These are phyloP conservation scores for Russula abietina DNA, from an alignment of 768 basidiomycete species.

Conservation along the genomic window DNA sequence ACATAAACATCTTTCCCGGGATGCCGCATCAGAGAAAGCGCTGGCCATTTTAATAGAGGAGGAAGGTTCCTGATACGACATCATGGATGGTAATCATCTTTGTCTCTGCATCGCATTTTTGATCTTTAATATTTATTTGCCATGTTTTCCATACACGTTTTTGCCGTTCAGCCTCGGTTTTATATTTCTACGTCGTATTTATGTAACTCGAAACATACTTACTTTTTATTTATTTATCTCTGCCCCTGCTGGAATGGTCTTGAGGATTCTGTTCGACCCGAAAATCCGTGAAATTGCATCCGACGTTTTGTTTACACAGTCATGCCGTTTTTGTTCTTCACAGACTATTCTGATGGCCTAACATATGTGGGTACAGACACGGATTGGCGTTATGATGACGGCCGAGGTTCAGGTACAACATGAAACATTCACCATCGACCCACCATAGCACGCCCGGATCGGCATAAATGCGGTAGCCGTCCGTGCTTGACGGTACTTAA, in stretches of 20 bases:
- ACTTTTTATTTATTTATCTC: neutral
- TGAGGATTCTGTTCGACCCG: neutral
- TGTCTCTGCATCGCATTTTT: neutral
- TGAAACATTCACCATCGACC: neutral
- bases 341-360: neutral
- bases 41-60: constrained; percentile 13
- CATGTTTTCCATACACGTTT: constrained; percentile 4
- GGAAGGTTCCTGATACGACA: neutral
- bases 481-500: constrained; percentile 6
- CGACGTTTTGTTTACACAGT: neutral
- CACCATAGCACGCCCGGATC: neutral
- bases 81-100: neutral
- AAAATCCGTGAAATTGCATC: neutral
- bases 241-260: neutral
- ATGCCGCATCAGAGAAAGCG: constrained; percentile 14
- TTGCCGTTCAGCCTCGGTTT: neutral
- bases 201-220: neutral
- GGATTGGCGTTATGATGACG: neutral
- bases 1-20: constrained; percentile 21
- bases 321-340: neutral
- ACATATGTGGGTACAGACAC: neutral
- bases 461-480: neutral
- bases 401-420: neutral
- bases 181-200: constrained; percentile 15
- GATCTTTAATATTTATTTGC: constrained; percentile 3